These are phyloP conservation scores for Sclerotinia subarctica DNA, from an alignment of 2,329 filamentous ascomycete genomes.

Conservation along the genomic window DNA sequence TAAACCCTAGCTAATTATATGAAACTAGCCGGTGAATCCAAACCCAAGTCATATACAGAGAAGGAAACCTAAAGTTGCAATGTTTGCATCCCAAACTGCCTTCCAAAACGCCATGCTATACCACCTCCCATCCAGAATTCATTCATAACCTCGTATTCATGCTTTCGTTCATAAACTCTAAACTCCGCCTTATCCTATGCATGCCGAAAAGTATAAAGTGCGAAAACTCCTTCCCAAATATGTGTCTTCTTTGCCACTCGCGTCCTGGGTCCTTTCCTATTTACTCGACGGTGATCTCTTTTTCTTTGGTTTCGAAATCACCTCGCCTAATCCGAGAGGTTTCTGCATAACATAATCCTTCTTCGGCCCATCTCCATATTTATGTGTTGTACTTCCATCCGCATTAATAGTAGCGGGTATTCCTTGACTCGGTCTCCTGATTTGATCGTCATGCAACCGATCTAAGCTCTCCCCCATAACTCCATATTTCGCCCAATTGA, in stretches of 20 bases:
- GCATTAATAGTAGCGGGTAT: conserved; percentile 45
- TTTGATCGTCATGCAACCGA: conserved; percentile 78
- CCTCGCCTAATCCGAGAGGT: conserved; percentile 1
- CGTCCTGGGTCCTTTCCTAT: not conserved
- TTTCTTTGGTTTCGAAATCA: conserved; percentile 39
- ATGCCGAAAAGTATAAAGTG: conserved; percentile 7
- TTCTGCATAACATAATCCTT: conserved; percentile 10
- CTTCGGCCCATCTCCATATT: conserved; percentile 36
- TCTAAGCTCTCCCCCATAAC: conserved; percentile 83
- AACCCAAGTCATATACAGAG: not conserved
- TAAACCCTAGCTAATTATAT: not conserved
- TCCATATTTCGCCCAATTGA: conserved; percentile 95
- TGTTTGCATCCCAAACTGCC: not conserved
- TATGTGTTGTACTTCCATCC: conserved; percentile 50
- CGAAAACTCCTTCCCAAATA: conserved; percentile 1
- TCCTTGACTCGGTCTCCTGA: conserved; percentile 58
- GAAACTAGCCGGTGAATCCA: not conserved
- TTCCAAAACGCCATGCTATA: conserved; percentile 18
- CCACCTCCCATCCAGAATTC: conserved; percentile 1
- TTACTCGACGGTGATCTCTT: conserved; percentile 36
- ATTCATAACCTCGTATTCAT: conserved; percentile 14
- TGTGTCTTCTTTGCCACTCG: not conserved
- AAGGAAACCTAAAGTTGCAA: not conserved
- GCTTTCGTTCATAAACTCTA: conserved; percentile 11
- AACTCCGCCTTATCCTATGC: not conserved